Percentiles rank a stretch among this genome's conserved stretches.
phyloP scores from a whole-genome alignment of 139 green algal genomes.

The Chlorella sorokiniana region DNA sequence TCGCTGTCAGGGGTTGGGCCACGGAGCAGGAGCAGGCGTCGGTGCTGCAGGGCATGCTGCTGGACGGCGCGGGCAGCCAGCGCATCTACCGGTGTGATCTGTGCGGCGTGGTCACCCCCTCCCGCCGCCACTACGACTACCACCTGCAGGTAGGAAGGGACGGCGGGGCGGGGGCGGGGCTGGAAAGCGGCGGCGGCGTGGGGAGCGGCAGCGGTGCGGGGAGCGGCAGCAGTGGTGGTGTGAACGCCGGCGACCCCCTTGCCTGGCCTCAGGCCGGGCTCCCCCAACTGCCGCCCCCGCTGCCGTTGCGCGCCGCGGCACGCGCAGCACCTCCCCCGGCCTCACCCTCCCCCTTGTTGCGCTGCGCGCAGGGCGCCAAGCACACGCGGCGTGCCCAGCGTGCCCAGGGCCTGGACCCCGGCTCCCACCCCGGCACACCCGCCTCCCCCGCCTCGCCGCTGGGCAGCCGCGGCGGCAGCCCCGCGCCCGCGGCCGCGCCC shows the following conservation, averaged over 20 bases:
- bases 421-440: slow-evolving; percentile 26
- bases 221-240: too few species aligned
- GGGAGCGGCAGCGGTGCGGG: background rate
- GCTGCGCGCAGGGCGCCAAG: slow-evolving; percentile 15
- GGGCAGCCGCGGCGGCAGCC: slow-evolving; percentile 9
- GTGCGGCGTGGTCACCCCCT: slow-evolving; percentile 43
- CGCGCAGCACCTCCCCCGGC: background rate
- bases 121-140: slow-evolving; percentile 32
- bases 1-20: background rate
- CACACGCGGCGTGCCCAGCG: slow-evolving; percentile 22
- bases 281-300: too few species aligned
- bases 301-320: too few species aligned
- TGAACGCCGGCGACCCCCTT: too few species aligned
- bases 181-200: too few species aligned
- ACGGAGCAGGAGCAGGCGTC: background rate
- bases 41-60: slow-evolving; percentile 25
- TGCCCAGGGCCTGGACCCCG: slow-evolving; percentile 17
- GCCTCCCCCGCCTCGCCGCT: background rate
- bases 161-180: too few species aligned
- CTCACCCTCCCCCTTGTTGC: background rate
- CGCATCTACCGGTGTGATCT: slow-evolving; percentile 42
- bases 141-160: slow-evolving; percentile 32
- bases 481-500: background rate
- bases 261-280: too few species aligned
- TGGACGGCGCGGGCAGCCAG: slow-evolving; percentile 12